Evolutionary conservation across 352 stramenopile genomes (phyloP), one percentile per base, ranked within the genome.

Genomic region (Phytophthora pistaciae): DNA sequence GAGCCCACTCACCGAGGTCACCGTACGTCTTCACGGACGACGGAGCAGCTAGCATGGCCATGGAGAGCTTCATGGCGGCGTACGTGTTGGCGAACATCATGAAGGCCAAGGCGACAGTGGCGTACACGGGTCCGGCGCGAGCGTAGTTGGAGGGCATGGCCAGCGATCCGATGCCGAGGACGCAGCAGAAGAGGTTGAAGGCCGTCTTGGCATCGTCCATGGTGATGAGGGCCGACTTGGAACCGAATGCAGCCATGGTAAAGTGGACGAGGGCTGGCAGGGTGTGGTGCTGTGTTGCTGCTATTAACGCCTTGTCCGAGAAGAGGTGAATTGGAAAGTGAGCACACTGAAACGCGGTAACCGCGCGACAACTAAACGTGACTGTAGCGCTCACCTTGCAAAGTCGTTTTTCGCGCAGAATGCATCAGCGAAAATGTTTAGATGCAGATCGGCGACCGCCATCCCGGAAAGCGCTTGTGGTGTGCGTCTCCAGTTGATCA

Each of bases 71-170:
- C 40, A 72, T 72, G 48, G 66, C 66, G 2, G 66, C 66, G 59
- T 64, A 68, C 23, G 66, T 72, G 66, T 72, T 72, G 40, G 66
- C 59, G 53, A 72, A 72, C 36, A 72, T 72, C 66, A 72, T 72
- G 42, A 72, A 72, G 16, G 25, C 66, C 16, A 72, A 23, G 3
- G 66, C 66, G 31, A 72, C 55, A 1, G 59, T 68, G 3, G 66
- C 66, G 52, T 68, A 72, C 5, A 72, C 21, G 42, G 58, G 66
- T 55, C 59, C 66, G 1, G 59, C 66, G 27, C 59, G 66, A 36
- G 66, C 66, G 59, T 72, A 72, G 52, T 72, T 72, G 52, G 66
- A 72, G 36, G 66, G 66, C 66, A 72, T 72, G 14, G 66, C 66
- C 4, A 72, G 52, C 20, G 66, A 72, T 1, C 66, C 66, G 29